A percentile compares a stretch with the other conserved stretches of the same genome.
Evolutionary conservation across 441 rosid genomes (phyloP).

Genomic region (Arabidopsis hybrid): DNA sequence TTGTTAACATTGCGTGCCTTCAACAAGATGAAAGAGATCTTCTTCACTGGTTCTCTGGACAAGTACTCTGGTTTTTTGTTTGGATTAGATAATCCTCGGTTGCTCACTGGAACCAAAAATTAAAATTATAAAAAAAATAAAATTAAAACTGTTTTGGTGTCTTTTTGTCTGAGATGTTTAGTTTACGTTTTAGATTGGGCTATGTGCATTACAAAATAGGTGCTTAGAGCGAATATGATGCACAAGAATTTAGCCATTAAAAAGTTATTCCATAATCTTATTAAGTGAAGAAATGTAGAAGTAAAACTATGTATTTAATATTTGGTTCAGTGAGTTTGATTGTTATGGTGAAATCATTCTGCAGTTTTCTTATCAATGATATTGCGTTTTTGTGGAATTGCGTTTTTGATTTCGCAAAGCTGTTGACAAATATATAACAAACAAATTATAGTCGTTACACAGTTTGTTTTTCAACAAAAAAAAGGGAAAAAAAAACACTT

Average conservation of each 20-base stretch:
- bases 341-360: neutral
- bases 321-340: neutral
- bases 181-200: neutral
- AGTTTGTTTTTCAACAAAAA: neutral
- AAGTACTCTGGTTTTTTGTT: conserved; percentile 70
- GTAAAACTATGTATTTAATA: neutral
- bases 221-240: neutral
- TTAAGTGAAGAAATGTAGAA: neutral
- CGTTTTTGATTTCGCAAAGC: no score
- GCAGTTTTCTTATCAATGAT: neutral
- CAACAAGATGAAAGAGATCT: conserved; percentile 61
- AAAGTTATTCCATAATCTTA: neutral
- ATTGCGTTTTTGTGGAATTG: neutral
- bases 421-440: no score
- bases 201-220: neutral
- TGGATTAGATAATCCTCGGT: conserved; percentile 40
- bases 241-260: neutral
- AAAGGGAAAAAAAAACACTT: neutral
- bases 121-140: conserved; percentile 21
- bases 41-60: conserved; percentile 58
- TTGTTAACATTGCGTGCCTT: conserved; percentile 70
- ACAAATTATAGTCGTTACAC: neutral
- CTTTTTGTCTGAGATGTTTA: neutral
- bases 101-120: conserved; percentile 20
- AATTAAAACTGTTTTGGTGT: conserved; percentile 1